Evolutionary conservation across 257 asterid genomes (phyloP).

Genomic region (Petrea volubilis): DNA sequence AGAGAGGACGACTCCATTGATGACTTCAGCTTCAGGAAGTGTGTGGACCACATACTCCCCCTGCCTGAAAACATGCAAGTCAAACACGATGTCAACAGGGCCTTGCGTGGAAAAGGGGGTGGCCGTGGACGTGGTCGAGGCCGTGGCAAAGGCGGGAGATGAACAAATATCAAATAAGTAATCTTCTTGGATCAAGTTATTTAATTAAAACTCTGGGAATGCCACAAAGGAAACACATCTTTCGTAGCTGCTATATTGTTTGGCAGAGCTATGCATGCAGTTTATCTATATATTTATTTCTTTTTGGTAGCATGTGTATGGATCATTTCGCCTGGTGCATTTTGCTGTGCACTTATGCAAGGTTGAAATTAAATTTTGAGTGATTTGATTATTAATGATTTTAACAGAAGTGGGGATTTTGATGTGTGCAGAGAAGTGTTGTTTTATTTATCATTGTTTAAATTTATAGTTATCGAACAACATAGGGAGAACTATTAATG

Average conservation of each 20-base stretch:
- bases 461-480: no score
- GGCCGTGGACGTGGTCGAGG: conserved; percentile 44
- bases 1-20: conserved; percentile 83
- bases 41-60: conserved; percentile 78
- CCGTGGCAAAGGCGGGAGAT: conserved; percentile 61
- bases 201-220: not conserved
- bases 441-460: no score
- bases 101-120: conserved; percentile 59
- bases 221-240: no score
- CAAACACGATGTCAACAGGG: conserved; percentile 62
- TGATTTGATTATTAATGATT: no score
- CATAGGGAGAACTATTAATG: no score
- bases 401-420: no score
- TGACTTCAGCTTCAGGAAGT: conserved; percentile 95
- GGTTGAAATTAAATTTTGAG: no score
- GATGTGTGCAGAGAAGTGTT: no score
- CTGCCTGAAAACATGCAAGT: conserved; percentile 82
- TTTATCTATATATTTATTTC: not conserved
- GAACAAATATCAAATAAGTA: conserved; percentile 25
- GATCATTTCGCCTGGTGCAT: no score
- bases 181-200: not conserved
- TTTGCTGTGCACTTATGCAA: no score
- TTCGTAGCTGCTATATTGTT: no score
- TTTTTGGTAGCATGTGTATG: not conserved
- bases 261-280: not conserved